Evolutionary conservation across 129 eudicot genomes (phyloP).

Genomic region (Mikania micrantha): DNA sequence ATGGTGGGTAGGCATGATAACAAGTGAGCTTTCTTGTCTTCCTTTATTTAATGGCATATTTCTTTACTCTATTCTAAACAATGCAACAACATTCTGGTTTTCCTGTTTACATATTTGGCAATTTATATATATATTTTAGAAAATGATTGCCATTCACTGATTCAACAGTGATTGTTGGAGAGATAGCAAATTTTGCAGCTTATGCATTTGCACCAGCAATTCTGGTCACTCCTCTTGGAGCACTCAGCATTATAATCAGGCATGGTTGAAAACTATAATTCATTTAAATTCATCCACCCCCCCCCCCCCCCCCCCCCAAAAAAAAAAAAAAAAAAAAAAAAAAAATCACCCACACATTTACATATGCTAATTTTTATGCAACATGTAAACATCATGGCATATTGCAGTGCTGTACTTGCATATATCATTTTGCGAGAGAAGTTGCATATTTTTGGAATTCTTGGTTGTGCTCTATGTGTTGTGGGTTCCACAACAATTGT

Average conservation of each 20-base stretch:
- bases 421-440: slow-evolving; percentile 76
- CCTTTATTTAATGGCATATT: neutral
- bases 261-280: slow-evolving; percentile 23
- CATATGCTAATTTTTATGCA: neutral
- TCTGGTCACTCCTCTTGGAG: slow-evolving; percentile 96
- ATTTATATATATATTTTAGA: slow-evolving; percentile 12
- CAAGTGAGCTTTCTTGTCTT: slow-evolving; percentile 59
- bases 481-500: slow-evolving; percentile 96
- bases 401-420: slow-evolving; percentile 94
- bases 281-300: neutral
- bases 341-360: neutral
- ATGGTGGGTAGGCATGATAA: slow-evolving; percentile 97
- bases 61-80: neutral
- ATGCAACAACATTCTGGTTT: neutral
- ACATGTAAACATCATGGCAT: slow-evolving; percentile 24
- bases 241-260: slow-evolving; percentile 97
- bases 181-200: slow-evolving; percentile 92
- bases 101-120: neutral
- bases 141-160: slow-evolving; percentile 10
- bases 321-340: too few species aligned
- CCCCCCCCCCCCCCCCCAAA: too few species aligned
- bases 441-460: slow-evolving; percentile 82
- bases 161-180: slow-evolving; percentile 93
- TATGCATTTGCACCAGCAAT: slow-evolving; percentile 98
- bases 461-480: slow-evolving; percentile 90